These are phyloP conservation scores for Davidsoniella neocaledoniae DNA, from an alignment of 2,329 filamentous ascomycete genomes.

Conservation along the genomic window DNA sequence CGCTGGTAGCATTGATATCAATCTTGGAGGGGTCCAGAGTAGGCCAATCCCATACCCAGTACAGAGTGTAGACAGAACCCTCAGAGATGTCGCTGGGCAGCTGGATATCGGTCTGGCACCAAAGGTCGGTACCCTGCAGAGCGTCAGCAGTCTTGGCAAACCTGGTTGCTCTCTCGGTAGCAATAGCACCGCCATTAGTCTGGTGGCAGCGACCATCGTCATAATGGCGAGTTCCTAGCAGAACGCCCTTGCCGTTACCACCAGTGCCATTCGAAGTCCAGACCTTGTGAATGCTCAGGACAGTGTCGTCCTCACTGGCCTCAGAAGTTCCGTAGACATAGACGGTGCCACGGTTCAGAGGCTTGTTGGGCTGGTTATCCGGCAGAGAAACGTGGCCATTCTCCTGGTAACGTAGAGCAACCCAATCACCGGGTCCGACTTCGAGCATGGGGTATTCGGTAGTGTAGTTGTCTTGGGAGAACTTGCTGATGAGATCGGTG, in stretches of 20 bases:
- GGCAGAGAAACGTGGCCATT: conserved; percentile 59
- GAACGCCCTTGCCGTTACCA: conserved; percentile 58
- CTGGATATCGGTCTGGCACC: conserved; percentile 68
- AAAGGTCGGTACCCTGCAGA: conserved; percentile 41
- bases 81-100: conserved; percentile 49
- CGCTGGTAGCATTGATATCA: conserved; percentile 23
- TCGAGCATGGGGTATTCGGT: conserved; percentile 44
- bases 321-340: conserved; percentile 56
- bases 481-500: conserved; percentile 39
- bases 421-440: conserved; percentile 40
- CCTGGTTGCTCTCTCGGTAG: conserved; percentile 37
- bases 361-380: conserved; percentile 39
- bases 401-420: conserved; percentile 54
- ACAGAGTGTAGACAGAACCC: conserved; percentile 58
- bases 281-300: conserved; percentile 49
- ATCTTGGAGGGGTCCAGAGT: conserved; percentile 31
- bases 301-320: conserved; percentile 32
- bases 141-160: conserved; percentile 34
- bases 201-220: conserved; percentile 90
- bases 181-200: conserved; percentile 44
- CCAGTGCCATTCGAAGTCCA: conserved; percentile 74
- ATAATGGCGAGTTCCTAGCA: conserved; percentile 64
- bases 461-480: conserved; percentile 42
- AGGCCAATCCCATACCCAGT: conserved; percentile 97
- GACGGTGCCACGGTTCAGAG: conserved; percentile 50